Evolutionary conservation across 2,329 filamentous ascomycete genomes (phyloP), one percentile per base, ranked within the genome.

Genomic region (Talaromyces sp.): DNA sequence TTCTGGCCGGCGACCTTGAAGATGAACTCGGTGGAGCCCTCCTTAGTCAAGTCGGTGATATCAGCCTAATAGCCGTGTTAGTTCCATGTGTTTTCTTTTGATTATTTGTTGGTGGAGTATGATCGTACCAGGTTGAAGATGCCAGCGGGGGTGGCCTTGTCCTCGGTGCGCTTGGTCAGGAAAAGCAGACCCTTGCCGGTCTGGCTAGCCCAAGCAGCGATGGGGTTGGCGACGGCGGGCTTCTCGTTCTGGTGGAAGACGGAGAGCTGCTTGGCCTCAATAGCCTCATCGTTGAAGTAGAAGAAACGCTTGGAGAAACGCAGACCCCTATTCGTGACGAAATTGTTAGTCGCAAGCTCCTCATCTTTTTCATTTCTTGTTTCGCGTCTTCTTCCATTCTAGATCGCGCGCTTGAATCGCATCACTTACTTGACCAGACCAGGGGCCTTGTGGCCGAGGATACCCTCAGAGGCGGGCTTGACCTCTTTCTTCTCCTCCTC

Each of bases 111-210:
- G 20, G 14, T n/a, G n/a, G n/a, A 32, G n/a, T 35, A 19, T 8
- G 16, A 33, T 72, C 89, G 70, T 83, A 96, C 91, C 73, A 97
- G 78, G 76, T 90, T 90, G 74, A 97, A 87, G 66, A 94, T 86
- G 68, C 90, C 88, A 64, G 86, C 82, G 56, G 93, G 92, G 55
- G 83, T 82, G 61, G 84, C 80, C 85, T 95, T 96, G 77, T 96
- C 89, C 68, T 86, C 83, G 47, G 83, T 80, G 76, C 90, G 87
- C 85, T 93, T 91, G 76, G 88, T 87, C 76, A 90, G 89, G 83
- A 95, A 96, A 37, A 97, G 81, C 17, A 97, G 88, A 70, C 94
- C 94, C 82, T 96, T 96, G 74, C 93, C 93, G 54, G 93, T 97
- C 82, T 96, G 86, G 64, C 86, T 86, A 59, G 93, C 91, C 91